Evolutionary conservation across 768 basidiomycete species (phyloP), one percentile per base, ranked within the genome.

Genomic region (Antrodiella citrinella): DNA sequence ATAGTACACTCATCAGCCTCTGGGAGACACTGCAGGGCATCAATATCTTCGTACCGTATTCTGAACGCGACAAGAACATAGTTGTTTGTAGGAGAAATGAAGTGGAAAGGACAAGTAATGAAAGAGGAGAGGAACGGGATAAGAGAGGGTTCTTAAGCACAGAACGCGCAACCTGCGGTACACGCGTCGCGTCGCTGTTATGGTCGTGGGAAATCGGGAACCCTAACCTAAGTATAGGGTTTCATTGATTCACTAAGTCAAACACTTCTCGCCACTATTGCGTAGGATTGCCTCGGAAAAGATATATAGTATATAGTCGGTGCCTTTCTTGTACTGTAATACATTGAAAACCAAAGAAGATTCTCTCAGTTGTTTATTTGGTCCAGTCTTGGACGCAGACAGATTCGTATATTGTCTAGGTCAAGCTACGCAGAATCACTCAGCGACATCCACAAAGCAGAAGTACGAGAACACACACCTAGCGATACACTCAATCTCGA

Each of bases 31-130:
- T n/a, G n/a, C 10, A 35, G 46, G 49, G n/a, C n/a, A n/a, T n/a
- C n/a, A n/a, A n/a, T 30, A 20, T 38, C 30, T 25, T 46, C 65
- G 43, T 51, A 89, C 91, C 91, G 70, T 92, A 94, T 77, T 93
- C 91, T 73, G 91, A 93, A 75, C 91, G 86, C 72, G 91, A 92
- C 69, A 91, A 78, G 67, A 93, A 93, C 91, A 93, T 93, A 63
- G 44, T 44, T 43, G 7, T 7, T 22, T 9, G 41, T 43, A 22
- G 19, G 22, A 11, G 30, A 49, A 13, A 51, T n/a, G 21, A 23
- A n/a, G 30, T n/a, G 43, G 10, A 35, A 23, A 30, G 38, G 19
- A 26, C 25, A 45, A 45, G 46, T 51, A 11, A 24, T 18, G 46
- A 26, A 42, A 41, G 21, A 18, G 10, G 19, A 41, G 12, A 30